Base-by-base conservation (phyloP, 2,329 filamentous ascomycete species). In the Botryotinia narcissicola region DNA sequence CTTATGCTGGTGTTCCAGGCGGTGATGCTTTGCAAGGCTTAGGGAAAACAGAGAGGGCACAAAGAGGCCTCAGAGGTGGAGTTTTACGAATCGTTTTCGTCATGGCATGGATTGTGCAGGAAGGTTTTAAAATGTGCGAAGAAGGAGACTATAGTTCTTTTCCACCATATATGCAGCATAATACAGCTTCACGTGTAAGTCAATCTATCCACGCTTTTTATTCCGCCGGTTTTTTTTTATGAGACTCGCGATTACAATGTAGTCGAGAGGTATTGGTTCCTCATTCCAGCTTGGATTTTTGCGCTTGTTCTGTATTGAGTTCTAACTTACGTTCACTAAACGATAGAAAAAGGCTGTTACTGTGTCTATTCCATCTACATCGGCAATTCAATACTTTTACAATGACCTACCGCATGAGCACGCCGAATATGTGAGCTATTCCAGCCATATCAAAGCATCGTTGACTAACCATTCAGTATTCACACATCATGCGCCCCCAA, bases 41-140 rank as follows among this genome's bases (percentile, higher is more conserved):
- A 18, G 74, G 77, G 14, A 79, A 76, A 71, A 48, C 48, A 18
- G 78, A 80, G 57, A 76, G 78, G 71, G 72, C 74, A 46, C 75
- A 70, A 66, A 72, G 70, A 32, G 62, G 70, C 42, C 42, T 68
- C 69, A 75, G 73, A 66, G 77, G 77, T 44, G 77, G 78, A 72
- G 77, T 79, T 60, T 40, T 79, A 29, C 75, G 82, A 25, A 80
- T 82, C 72, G 83, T 83, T 70, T 82, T 82, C 2, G 82, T 85
- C 81, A 83, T 78, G 83, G 81, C 54, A 78, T 85, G 76, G 76
- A 75, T 76, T 63, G 75, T 72, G 29, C 51, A 70, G 44, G 70
- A 72, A 18, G 70, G 70, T 1, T 72, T 72, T n/a, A 68, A 72
- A 60, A 46, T 72, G 51, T 72, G 70, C 37, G 62, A 72, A 8